phyloP scores from a whole-genome alignment of 169 alveolate species.

The Eimeria sp. region DNA sequence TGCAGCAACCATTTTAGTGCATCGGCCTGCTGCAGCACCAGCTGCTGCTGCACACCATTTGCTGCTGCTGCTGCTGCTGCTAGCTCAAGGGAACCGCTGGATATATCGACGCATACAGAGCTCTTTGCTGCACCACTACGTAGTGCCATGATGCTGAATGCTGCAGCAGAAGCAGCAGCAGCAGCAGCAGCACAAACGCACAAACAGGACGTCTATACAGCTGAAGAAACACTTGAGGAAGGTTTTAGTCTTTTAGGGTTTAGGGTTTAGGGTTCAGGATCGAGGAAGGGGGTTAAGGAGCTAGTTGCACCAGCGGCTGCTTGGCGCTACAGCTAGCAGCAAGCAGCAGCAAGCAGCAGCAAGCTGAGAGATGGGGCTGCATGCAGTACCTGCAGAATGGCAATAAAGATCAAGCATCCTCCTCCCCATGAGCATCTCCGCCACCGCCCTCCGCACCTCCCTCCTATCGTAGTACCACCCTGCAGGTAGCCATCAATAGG shows the following conservation, averaged over 20 bases:
- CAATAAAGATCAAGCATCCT: conserved; percentile 58
- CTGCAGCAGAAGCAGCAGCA: conserved; percentile 30
- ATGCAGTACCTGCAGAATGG: conserved; percentile 68
- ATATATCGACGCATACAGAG: conserved; percentile 24
- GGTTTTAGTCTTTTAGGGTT: not conserved
- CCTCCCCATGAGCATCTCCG: conserved; percentile 11
- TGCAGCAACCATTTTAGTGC: conserved; percentile 57
- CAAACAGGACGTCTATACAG: not conserved
- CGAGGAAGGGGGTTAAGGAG: not conserved
- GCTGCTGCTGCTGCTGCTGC: conserved; percentile 63
- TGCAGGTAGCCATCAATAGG: not conserved
- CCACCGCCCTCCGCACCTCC: conserved; percentile 44
- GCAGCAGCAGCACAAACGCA: conserved; percentile 5
- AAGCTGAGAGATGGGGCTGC: not conserved
- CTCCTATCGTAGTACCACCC: conserved; percentile 79
- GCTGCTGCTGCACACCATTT: conserved; percentile 55
- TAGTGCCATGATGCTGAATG: conserved; percentile 56
- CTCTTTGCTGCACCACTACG: conserved; percentile 16
- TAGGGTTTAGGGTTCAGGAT: too few relatives aligned
- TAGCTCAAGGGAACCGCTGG: conserved; percentile 12
- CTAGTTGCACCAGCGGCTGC: not conserved
- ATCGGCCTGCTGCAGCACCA: conserved; percentile 63
- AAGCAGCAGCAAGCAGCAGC: not conserved
- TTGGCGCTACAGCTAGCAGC: not conserved
- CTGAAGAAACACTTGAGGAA: not conserved